Evolutionary conservation across 2,329 filamentous ascomycete genomes (phyloP), one percentile per base, ranked within the genome.

Genomic region (Penicillium hesseltinei): DNA sequence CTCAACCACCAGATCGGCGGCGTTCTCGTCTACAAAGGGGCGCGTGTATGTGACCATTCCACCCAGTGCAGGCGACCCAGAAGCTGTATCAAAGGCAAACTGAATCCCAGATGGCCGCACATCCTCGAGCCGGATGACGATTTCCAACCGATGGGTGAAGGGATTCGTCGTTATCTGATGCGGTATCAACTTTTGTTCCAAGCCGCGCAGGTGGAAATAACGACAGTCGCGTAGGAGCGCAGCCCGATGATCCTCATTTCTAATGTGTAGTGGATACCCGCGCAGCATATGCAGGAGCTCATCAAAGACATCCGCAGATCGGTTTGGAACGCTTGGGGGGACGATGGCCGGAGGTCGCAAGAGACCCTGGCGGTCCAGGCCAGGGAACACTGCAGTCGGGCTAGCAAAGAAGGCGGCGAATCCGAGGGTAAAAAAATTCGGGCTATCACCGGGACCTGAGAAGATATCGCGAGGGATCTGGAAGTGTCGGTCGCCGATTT

Each of bases 391-490:
- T 66, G 96, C 88, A 15, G 84, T 81, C 0, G 90, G 90, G 2
- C 85, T 86, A 17, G 87, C 88, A 78, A 96, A 96, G 81, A 96
- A 95, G 66, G 91, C 84, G 38, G 87, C 88, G 69, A 96, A 96
- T 58, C 92, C 92, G 4, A 97, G 83, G 0, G 91, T 89, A 80
- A 97, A 97, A 81, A 92, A 97, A 74, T 97, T 97, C 13, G 92
- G 92, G n/a, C 86, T 88, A 76, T 97, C 92, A 27, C 92, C 93
- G 0, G 92, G 91, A 36, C 85, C 84, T 31, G 84, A 88, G 74
- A 97, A 96, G 60, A 96, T 81, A 66, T 96, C 90, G 61, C 92
- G 89, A 2, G 92, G 90, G 63, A 97, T 92, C 71, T 92, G 89
- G 75, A 97, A 97, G 67, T 94, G 87, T 57, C 84, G 85, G 65